Evolutionary conservation across 306 rosid species (phyloP).

Genomic region (Lathyrus oleraceus): DNA sequence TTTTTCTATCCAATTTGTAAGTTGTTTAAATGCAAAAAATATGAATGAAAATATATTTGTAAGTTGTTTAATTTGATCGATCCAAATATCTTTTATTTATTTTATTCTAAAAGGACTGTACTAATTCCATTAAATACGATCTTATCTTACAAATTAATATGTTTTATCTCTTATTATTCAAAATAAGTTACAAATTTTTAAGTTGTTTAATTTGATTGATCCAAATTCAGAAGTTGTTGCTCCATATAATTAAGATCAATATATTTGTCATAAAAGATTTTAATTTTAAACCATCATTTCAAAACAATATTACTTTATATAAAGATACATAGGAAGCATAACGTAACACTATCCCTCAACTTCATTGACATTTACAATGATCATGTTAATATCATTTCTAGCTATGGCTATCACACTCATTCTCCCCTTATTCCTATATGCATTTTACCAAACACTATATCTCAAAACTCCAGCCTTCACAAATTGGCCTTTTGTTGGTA

Average conservation of each 20-base stretch:
- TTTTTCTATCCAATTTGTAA: too few relatives aligned
- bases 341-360: not conserved
- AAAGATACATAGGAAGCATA: not conserved
- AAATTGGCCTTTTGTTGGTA: constrained; percentile 47
- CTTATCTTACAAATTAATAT: not conserved
- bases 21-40: too few relatives aligned
- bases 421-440: not conserved
- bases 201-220: not conserved
- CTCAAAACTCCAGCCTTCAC: not conserved
- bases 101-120: not conserved
- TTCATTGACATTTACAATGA: not conserved
- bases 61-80: too few relatives aligned
- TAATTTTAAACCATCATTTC: too few relatives aligned
- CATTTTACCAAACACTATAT: too few relatives aligned
- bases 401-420: not conserved
- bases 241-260: not conserved
- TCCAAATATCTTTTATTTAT: too few relatives aligned
- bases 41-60: too few relatives aligned
- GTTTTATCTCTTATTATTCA: not conserved
- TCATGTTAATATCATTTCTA: not conserved
- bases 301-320: too few relatives aligned
- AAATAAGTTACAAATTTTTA: not conserved
- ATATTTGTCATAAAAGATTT: not conserved
- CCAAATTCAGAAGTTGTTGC: not conserved
- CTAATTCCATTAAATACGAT: not conserved